Evolutionary conservation across 2,329 filamentous ascomycete species (phyloP).

Genomic region (Exserohilum rostratum): DNA sequence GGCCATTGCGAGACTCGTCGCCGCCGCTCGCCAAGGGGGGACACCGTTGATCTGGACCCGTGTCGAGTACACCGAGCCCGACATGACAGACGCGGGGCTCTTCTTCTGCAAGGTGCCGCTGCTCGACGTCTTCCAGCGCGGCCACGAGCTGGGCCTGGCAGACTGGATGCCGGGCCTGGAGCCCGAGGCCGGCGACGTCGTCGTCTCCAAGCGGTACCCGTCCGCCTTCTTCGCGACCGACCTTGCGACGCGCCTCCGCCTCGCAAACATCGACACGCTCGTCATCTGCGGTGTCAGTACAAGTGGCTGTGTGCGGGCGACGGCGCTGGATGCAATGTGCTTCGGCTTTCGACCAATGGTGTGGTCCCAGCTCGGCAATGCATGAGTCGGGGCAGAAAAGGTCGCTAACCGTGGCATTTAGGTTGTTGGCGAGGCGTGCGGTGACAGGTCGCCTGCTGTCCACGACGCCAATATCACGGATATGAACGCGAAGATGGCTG

Average conservation of each 20-base stretch:
- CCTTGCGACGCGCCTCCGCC: conserved; percentile 49
- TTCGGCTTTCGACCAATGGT: conserved; percentile 55
- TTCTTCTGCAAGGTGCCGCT: conserved; percentile 53
- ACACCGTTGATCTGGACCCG: conserved; percentile 55
- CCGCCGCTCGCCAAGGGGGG: conserved; percentile 47
- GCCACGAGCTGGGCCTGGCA: conserved; percentile 49
- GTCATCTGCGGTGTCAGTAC: conserved; percentile 58
- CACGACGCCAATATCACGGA: conserved; percentile 56
- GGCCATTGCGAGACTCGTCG: conserved; percentile 50
- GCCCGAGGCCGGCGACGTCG: conserved; percentile 41
- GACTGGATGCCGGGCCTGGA: conserved; percentile 50
- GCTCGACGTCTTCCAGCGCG: conserved; percentile 51
- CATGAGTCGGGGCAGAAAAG: conserved; percentile 9
- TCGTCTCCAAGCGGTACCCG: conserved; percentile 54
- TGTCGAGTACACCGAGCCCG: conserved; percentile 52
- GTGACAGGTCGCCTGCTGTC: conserved; percentile 54
- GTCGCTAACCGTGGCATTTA: conserved; percentile 16
- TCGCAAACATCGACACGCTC: conserved; percentile 52
- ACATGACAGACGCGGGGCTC: conserved; percentile 55
- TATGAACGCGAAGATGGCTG: conserved; percentile 55
- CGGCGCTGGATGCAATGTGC: conserved; percentile 54
- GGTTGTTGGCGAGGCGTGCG: conserved; percentile 55
- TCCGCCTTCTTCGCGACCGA: conserved; percentile 56
- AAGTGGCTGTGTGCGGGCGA: conserved; percentile 55
- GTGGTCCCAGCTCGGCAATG: conserved; percentile 19